These are phyloP conservation scores for Hypoxylon sp. DNA, from an alignment of 2,329 filamentous ascomycete species.

Conservation along the genomic window DNA sequence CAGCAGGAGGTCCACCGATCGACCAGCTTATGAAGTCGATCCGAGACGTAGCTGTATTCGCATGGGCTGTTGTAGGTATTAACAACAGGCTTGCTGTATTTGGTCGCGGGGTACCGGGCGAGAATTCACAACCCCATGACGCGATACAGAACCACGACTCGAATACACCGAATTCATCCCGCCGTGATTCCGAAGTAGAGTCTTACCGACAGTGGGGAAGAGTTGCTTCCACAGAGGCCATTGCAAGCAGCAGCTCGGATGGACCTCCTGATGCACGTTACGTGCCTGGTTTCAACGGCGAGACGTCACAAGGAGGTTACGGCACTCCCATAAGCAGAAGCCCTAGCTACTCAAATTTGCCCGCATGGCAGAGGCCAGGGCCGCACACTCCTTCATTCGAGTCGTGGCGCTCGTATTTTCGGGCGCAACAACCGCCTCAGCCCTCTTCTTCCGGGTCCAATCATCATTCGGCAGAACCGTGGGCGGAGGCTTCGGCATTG, in stretches of 20 bases:
- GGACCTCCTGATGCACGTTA: constrained; percentile 25
- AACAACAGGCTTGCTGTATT: constrained; percentile 78
- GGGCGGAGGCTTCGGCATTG: constrained; percentile 37
- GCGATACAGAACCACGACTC: constrained; percentile 72
- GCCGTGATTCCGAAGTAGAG: constrained; percentile 55
- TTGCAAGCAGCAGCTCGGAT: constrained; percentile 18
- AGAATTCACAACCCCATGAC: constrained; percentile 71
- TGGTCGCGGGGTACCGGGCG: constrained; percentile 69
- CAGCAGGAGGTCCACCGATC: constrained; percentile 64
- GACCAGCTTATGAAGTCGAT: constrained; percentile 82
- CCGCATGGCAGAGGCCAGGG: constrained; percentile 33
- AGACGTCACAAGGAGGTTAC: constrained; percentile 35
- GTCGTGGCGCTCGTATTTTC: constrained; percentile 29
- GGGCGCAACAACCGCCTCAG: constrained; percentile 33
- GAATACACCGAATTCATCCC: constrained; percentile 48
- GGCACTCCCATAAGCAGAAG: constrained; percentile 21
- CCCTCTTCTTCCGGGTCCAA: constrained; percentile 23
- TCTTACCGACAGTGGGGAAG: constrained; percentile 46
- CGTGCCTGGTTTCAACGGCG: constrained; percentile 26
- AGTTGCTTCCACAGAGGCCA: constrained; percentile 11
- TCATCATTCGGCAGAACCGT: constrained; percentile 28
- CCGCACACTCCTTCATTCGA: constrained; percentile 26
- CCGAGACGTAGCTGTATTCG: constrained; percentile 87
- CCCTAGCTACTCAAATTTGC: constrained; percentile 29
- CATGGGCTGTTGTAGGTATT: constrained; percentile 84